Evolutionary conservation across 163 green algal genomes (phyloP).

Genomic region (Volvox carteri): DNA sequence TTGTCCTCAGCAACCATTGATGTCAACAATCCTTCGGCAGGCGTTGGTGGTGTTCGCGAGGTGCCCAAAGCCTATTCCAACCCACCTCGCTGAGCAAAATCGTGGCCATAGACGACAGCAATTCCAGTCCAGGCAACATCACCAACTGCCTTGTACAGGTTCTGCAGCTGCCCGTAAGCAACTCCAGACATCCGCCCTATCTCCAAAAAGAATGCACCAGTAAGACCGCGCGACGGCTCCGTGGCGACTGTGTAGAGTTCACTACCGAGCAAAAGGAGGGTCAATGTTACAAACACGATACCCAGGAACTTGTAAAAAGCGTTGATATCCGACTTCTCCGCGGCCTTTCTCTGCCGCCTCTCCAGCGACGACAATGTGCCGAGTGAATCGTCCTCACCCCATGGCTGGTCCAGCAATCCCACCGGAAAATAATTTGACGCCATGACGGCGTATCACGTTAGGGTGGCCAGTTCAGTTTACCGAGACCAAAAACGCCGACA

Average conservation of each 20-base stretch:
- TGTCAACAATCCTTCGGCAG: too few relatives aligned
- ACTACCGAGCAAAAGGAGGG: constrained; percentile 4
- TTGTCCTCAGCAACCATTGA: too few relatives aligned
- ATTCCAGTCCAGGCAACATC: constrained; percentile 21
- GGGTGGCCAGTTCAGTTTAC: background rate
- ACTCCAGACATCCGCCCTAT: background rate
- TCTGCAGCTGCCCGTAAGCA: background rate
- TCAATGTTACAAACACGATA: constrained; percentile 33
- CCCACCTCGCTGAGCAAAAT: constrained; percentile 37
- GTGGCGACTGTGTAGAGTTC: constrained; percentile 28
- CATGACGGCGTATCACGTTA: constrained; percentile 40
- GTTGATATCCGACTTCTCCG: constrained; percentile 18
- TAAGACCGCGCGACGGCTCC: constrained; percentile 11
- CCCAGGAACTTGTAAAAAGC: constrained; percentile 37
- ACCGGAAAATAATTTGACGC: constrained; percentile 36
- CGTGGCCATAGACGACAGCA: constrained; percentile 32
- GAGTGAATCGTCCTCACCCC: constrained; percentile 22
- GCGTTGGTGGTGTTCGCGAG: background rate
- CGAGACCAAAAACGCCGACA: background rate
- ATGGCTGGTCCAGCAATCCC: constrained; percentile 20
- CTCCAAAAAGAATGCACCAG: constrained; percentile 39
- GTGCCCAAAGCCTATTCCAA: background rate
- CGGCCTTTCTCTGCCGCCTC: constrained; percentile 5
- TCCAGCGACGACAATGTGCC: constrained; percentile 16
- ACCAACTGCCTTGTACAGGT: background rate